A percentile compares a stretch with the other conserved stretches of the same genome.
phyloP scores from a whole-genome alignment of 805 yeast species.

The Kodamaea jinghongensis region DNA sequence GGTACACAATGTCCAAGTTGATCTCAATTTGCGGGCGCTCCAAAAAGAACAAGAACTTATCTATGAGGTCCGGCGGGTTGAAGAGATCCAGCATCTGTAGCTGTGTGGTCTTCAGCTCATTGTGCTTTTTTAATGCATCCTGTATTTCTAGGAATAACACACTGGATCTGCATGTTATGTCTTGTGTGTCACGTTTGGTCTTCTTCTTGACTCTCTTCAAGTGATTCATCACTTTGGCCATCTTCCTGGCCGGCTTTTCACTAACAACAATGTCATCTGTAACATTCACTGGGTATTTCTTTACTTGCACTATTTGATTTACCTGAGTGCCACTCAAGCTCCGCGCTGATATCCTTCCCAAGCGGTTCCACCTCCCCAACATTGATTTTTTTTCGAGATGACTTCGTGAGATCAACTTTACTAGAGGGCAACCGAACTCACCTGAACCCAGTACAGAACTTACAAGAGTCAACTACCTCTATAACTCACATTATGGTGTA shows the following conservation, averaged over 20 bases:
- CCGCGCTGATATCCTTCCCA: not conserved
- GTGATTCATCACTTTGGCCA: constrained; percentile 7
- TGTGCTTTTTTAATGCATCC: constrained; percentile 16
- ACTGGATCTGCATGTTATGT: constrained; percentile 25
- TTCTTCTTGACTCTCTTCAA: constrained; percentile 15
- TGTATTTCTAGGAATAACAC: constrained; percentile 25
- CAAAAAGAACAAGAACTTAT: constrained; percentile 22
- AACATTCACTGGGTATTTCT: not conserved
- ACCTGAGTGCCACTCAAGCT: not conserved
- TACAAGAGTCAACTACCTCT: too few relatives aligned
- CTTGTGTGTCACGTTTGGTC: constrained; percentile 32
- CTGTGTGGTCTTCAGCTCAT: constrained; percentile 3
- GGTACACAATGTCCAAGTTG: constrained; percentile 21
- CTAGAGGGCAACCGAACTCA: too few relatives aligned
- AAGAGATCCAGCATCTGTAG: constrained; percentile 16
- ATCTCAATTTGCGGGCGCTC: constrained; percentile 17
- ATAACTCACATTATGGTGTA: too few relatives aligned
- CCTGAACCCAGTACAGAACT: too few relatives aligned
- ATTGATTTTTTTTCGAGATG: constrained; percentile 1
- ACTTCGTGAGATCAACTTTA: not conserved
- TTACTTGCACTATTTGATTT: constrained; percentile 3
- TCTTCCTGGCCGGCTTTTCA: not conserved
- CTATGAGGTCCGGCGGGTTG: constrained; percentile 22
- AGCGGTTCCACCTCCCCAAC: not conserved
- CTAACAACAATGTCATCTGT: not conserved